Evolutionary conservation across 192 early-diverging fungal genomes (phyloP).

Genomic region (Chytriomyces sp.): DNA sequence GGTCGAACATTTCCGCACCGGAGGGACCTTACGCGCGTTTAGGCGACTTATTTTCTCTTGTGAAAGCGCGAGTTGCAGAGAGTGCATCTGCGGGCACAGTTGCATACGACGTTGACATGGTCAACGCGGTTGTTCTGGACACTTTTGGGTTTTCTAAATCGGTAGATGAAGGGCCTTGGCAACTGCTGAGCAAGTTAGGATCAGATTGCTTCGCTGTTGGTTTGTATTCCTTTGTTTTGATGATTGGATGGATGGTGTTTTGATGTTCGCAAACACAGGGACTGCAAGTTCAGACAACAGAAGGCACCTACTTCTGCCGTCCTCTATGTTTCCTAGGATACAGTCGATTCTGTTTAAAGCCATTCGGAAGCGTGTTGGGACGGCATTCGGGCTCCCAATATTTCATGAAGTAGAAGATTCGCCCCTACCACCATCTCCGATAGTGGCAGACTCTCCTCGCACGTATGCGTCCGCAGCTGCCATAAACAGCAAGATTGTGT

Average conservation of each 20-base stretch:
- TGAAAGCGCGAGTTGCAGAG: conserved; percentile 1
- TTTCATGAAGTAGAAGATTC: too few species aligned
- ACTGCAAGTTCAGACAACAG: conserved; percentile 13
- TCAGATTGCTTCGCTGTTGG: conserved; percentile 23
- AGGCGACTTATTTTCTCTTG: conserved; percentile 15
- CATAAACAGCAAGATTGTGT: too few species aligned
- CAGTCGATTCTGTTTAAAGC: background rate
- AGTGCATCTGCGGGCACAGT: background rate
- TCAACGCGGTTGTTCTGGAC: background rate
- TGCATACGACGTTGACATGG: background rate
- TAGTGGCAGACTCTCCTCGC: too few species aligned
- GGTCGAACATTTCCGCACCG: conserved; percentile 10
- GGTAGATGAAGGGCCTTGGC: background rate
- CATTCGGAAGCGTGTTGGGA: too few species aligned
- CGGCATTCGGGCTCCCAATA: too few species aligned
- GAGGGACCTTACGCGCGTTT: conserved; percentile 7
- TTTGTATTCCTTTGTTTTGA: background rate
- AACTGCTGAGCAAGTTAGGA: background rate
- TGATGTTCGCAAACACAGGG: background rate
- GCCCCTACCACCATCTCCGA: too few species aligned
- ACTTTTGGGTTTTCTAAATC: conserved; percentile 24
- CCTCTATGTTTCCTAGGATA: background rate
- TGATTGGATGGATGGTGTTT: background rate
- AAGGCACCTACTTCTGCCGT: conserved; percentile 14
- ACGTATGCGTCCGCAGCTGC: conserved; percentile 8